Evolutionary conservation across 2,329 filamentous ascomycete genomes (phyloP).

Genomic region (Ceratocystis variospora): DNA sequence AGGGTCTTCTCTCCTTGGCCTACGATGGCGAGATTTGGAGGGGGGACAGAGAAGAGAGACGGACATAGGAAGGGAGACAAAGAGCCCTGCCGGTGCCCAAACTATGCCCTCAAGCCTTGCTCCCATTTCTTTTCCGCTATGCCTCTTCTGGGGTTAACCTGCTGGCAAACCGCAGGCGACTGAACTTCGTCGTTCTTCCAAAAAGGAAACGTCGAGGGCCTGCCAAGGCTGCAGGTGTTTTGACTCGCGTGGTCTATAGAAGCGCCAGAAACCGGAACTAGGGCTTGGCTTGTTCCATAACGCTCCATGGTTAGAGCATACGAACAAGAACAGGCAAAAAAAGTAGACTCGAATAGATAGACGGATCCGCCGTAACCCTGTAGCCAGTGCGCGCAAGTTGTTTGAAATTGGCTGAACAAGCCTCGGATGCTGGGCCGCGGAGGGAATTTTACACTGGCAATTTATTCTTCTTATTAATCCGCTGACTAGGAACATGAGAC

Average conservation of each 20-base stretch:
- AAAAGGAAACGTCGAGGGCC: not conserved
- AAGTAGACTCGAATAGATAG: no score
- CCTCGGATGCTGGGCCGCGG: not conserved
- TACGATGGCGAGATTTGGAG: conserved; percentile 1
- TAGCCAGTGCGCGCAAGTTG: not conserved
- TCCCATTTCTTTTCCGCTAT: not conserved
- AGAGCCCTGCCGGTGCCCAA: no score
- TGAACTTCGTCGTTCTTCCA: not conserved
- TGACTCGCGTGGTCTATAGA: not conserved
- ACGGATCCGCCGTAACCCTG: not conserved
- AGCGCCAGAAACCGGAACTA: not conserved
- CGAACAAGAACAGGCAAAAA: not conserved
- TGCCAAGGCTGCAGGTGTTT: not conserved
- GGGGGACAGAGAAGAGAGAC: not conserved
- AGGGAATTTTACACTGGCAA: not conserved
- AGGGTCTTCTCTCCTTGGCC: not conserved
- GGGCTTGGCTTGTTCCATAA: not conserved
- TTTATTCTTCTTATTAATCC: not conserved
- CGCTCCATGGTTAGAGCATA: not conserved
- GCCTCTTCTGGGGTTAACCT: not conserved
- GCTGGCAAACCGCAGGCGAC: not conserved
- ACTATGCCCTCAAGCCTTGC: not conserved
- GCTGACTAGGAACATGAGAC: not conserved
- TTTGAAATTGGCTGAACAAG: conserved; percentile 1
- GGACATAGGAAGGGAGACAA: not conserved